phyloP scores from a whole-genome alignment of 2,329 filamentous ascomycete genomes.

The Aspergillus awamori region DNA sequence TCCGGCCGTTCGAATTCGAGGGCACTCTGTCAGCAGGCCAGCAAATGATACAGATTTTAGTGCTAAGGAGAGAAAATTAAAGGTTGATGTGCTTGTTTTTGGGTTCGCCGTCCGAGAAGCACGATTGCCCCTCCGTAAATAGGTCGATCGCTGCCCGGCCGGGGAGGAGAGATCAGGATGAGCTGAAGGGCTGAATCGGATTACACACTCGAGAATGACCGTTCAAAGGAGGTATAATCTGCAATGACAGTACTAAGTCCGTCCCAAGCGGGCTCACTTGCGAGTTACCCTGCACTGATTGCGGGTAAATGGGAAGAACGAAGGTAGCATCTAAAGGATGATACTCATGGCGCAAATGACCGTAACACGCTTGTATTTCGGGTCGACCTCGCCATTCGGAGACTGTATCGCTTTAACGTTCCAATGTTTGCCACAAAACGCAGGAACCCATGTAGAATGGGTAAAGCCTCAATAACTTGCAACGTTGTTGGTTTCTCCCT shows the following conservation, averaged over 20 bases:
- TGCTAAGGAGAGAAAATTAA: not conserved
- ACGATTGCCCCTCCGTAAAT: not conserved
- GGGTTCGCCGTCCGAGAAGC: not conserved
- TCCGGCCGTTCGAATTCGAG: not conserved
- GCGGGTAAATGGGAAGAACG: constrained; percentile 18
- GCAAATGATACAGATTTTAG: not conserved
- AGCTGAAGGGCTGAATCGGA: not conserved
- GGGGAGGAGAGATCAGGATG: not conserved
- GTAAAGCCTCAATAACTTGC: constrained; percentile 7
- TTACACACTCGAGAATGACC: constrained; percentile 4
- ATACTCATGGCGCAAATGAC: constrained; percentile 33
- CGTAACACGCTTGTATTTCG: constrained; percentile 25
- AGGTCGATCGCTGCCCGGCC: not conserved
- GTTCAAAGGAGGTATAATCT: constrained; percentile 13
- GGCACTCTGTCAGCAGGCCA: not conserved
- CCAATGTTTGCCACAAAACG: constrained; percentile 26
- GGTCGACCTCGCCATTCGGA: constrained; percentile 32
- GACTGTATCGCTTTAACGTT: constrained; percentile 30
- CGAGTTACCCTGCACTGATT: constrained; percentile 21
- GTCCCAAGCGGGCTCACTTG: constrained; percentile 23
- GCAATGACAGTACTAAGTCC: constrained; percentile 16
- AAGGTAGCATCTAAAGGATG: constrained; percentile 26
- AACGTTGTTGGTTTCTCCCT: constrained; percentile 13
- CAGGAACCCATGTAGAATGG: constrained; percentile 18
- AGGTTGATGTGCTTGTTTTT: not conserved